Conservation (phyloP, 2,329 filamentous ascomycete genomes). For the Alternaria conjuncta region DNA sequence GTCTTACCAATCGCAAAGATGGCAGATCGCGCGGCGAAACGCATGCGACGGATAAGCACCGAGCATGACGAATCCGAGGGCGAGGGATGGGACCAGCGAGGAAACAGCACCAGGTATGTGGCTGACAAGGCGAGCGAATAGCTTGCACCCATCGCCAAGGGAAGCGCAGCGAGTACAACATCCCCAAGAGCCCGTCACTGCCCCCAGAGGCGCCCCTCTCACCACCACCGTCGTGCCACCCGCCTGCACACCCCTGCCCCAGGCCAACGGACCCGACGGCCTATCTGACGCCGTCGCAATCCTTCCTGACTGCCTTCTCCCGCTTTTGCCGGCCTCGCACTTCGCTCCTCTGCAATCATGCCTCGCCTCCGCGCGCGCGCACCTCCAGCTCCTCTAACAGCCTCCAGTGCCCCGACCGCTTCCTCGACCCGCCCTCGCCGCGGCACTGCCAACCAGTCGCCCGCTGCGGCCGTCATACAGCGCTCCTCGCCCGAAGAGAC, state of each 20-base stretch:
- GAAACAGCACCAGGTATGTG: slow-evolving; percentile 39
- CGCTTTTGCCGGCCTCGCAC: slow-evolving; percentile 7
- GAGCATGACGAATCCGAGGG: slow-evolving; percentile 47
- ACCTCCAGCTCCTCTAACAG: slow-evolving; percentile 37
- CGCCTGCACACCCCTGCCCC: slow-evolving; percentile 26
- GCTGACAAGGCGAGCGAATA: slow-evolving; percentile 34
- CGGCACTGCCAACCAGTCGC: slow-evolving; percentile 42
- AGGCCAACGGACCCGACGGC: slow-evolving; percentile 8
- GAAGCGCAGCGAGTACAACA: slow-evolving; percentile 29
- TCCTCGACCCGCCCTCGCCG: slow-evolving; percentile 48
- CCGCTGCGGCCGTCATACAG: slow-evolving; percentile 47
- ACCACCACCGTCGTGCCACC: slow-evolving; percentile 29
- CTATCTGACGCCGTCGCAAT: slow-evolving; percentile 25
- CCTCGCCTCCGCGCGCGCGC: slow-evolving; percentile 49
- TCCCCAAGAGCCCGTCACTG: slow-evolving; percentile 19
- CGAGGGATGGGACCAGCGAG: slow-evolving; percentile 44
- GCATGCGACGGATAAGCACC: slow-evolving; percentile 49
- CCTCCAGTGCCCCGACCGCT: slow-evolving; percentile 44
- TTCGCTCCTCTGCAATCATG: slow-evolving; percentile 29
- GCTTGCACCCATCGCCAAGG: slow-evolving; percentile 29
- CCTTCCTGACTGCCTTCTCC: slow-evolving; percentile 6
- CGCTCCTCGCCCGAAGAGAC: slow-evolving; percentile 51
- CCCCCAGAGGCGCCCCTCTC: slow-evolving; percentile 11
- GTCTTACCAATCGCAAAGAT: slow-evolving; percentile 15
- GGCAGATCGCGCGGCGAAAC: slow-evolving; percentile 46